Base-by-base conservation (phyloP, 139 green algal species). In the Closterium sp. region DNA sequence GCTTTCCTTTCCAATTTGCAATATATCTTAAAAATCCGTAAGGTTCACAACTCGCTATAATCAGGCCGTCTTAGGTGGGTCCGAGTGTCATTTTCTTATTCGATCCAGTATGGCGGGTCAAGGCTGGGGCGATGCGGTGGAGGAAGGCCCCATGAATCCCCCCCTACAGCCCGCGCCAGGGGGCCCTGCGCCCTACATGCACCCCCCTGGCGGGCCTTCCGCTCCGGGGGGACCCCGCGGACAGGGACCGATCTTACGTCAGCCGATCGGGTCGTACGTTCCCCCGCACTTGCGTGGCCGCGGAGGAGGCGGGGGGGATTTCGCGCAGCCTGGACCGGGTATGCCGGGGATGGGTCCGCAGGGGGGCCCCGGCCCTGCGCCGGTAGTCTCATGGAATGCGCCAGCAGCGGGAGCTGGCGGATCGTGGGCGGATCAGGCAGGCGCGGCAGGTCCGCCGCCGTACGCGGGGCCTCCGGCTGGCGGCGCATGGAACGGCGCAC, bases 221-320 rank as follows among this genome's bases (percentile, higher is more conserved):
- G 55, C 55, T 25, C 55, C 55, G 55, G 55, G 55, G 55, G 55
- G 55, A 76, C 55, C 55, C 16, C 55, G 55, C 55, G 55, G 55
- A 28, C 55, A 76, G 55, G 55, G 55, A 76, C 55, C 55, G 10
- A 76, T 76, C 25, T 3, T 76, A 76, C 55, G 55, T 16, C 55
- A 76, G 55, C 55, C 55, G 12, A 76, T 76, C 28, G 2, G 30
- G 23, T 84, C 33, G 91, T 98, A 98, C 89, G 95, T 98, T 1
- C 96, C 96, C 33, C 96, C 96, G 3, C 96, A 98, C 86, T 83
- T 98, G 84, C 87, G 96, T 64, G 95, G 91, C 31, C 33, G 31
- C 21, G 84, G 89, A 84, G 32, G 19, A 91, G 85, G 33, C 83
- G 90, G 90, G 28, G 34, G 64, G 28, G 90, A 81, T n/a, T 76